A percentile compares a stretch with the other conserved stretches of the same genome.
Evolutionary conservation across 2,329 filamentous ascomycete species (phyloP).

Genomic region (Metarhizium guizhouense): DNA sequence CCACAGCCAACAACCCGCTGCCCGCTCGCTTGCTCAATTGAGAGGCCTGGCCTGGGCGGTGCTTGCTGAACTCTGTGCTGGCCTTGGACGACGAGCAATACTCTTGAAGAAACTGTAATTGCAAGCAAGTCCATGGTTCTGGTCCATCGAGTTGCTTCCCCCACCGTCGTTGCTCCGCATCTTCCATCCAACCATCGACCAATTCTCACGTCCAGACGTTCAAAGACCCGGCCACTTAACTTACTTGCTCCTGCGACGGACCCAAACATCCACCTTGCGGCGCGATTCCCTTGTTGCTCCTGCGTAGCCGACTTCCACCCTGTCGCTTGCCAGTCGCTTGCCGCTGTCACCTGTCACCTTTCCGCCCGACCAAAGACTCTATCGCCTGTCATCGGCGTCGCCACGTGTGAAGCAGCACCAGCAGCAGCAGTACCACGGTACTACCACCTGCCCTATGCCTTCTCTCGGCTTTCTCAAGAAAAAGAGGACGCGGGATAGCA

Average conservation of each 20-base stretch:
- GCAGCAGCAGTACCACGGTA: background rate
- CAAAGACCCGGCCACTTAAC: background rate
- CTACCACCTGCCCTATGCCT: slow-evolving; percentile 57
- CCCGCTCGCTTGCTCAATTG: background rate
- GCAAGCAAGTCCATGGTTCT: background rate
- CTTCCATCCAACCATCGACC: background rate
- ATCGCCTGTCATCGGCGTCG: slow-evolving; percentile 1
- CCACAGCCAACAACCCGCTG: background rate
- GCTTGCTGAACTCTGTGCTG: background rate
- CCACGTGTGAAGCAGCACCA: slow-evolving; percentile 6
- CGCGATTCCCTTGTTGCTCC: slow-evolving; percentile 1
- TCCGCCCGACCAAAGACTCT: slow-evolving; percentile 1
- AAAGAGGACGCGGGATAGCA: slow-evolving; percentile 92
- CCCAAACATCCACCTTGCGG: background rate
- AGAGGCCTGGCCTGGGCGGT: background rate
- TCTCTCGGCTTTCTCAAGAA: slow-evolving; percentile 95
- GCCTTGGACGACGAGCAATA: background rate
- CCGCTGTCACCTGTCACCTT: background rate
- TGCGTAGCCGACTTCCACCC: background rate
- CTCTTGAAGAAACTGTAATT: background rate
- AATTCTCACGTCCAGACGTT: background rate
- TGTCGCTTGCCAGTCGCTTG: background rate
- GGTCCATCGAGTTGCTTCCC: background rate
- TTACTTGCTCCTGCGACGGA: background rate
- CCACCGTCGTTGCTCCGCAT: background rate